phyloP scores from a whole-genome alignment of 2,329 filamentous ascomycete genomes.

The Colletotrichum sp. region DNA sequence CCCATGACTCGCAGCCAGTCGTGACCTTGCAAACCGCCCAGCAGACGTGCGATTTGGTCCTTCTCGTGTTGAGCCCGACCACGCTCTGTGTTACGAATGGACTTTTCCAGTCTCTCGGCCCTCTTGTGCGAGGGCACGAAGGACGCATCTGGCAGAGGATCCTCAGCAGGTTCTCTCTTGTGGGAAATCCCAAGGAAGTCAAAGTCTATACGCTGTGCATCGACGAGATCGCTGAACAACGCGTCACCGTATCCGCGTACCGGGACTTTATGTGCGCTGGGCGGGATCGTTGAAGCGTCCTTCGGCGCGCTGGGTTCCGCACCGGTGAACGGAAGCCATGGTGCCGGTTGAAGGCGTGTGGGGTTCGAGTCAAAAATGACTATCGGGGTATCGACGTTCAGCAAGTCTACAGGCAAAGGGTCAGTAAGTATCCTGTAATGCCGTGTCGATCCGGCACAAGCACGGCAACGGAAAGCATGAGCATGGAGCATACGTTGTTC shows the following conservation, averaged over 20 bases:
- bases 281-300: background rate
- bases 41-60: slow-evolving; percentile 66
- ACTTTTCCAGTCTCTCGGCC: slow-evolving; percentile 65
- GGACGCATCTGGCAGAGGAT: slow-evolving; percentile 61
- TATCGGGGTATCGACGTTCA: slow-evolving; percentile 76
- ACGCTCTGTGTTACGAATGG: slow-evolving; percentile 68
- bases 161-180: slow-evolving; percentile 47
- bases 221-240: slow-evolving; percentile 60
- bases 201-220: slow-evolving; percentile 63
- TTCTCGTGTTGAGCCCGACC: slow-evolving; percentile 71
- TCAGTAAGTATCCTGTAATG: background rate
- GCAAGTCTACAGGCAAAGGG: slow-evolving; percentile 61
- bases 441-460: background rate
- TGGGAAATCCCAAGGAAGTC: slow-evolving; percentile 54
- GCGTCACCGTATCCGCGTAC: slow-evolving; percentile 61
- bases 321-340: slow-evolving; percentile 8
- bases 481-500: slow-evolving; percentile 68
- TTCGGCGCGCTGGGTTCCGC: background rate
- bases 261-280: slow-evolving; percentile 32
- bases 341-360: slow-evolving; percentile 18
- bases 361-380: slow-evolving; percentile 65
- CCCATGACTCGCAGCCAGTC: slow-evolving; percentile 96
- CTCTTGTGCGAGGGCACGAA: slow-evolving; percentile 62
- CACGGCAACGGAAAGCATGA: background rate
- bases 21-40: slow-evolving; percentile 85